phyloP scores from a whole-genome alignment of 2,329 filamentous ascomycete genomes.

The Fusarium liriodendri region DNA sequence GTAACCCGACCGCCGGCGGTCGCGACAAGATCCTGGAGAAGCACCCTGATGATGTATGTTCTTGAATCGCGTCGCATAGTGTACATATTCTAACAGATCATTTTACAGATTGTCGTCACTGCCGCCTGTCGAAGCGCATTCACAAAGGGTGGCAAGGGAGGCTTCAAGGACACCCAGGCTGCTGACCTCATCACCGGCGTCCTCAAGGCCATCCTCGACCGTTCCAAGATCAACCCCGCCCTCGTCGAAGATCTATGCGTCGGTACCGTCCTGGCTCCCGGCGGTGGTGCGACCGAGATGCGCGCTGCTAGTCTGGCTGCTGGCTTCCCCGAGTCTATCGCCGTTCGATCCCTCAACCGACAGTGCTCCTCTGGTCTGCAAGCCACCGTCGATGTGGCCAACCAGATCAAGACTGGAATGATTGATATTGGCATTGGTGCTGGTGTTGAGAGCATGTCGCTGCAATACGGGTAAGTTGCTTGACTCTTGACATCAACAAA shows the following conservation, averaged over 20 bases:
- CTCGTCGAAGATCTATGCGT: conserved; percentile 94
- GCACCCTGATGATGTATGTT: conserved; percentile 72
- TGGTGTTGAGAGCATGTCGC: conserved; percentile 96
- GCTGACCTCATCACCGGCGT: conserved; percentile 88
- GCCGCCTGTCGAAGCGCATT: conserved; percentile 91
- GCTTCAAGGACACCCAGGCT: conserved; percentile 93
- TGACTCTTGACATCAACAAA: neutral
- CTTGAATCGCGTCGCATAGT: neutral
- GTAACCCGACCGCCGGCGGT: conserved; percentile 65
- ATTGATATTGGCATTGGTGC: conserved; percentile 95
- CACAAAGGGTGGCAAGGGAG: conserved; percentile 92
- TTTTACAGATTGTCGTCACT: conserved; percentile 82
- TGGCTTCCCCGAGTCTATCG: conserved; percentile 86
- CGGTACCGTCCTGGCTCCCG: conserved; percentile 89
- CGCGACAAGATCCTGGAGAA: conserved; percentile 72
- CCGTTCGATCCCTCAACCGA: conserved; percentile 90
- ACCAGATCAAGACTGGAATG: conserved; percentile 91
- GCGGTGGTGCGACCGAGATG: conserved; percentile 96
- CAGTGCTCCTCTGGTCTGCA: conserved; percentile 95
- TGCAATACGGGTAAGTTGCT: conserved; percentile 82
- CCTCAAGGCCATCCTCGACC: conserved; percentile 82
- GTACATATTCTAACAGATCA: neutral
- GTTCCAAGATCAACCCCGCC: conserved; percentile 87
- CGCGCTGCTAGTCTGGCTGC: conserved; percentile 90
- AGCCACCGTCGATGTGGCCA: conserved; percentile 92